phyloP scores from a whole-genome alignment of 164 flowering plant species.

The Tetracentron sinense region DNA sequence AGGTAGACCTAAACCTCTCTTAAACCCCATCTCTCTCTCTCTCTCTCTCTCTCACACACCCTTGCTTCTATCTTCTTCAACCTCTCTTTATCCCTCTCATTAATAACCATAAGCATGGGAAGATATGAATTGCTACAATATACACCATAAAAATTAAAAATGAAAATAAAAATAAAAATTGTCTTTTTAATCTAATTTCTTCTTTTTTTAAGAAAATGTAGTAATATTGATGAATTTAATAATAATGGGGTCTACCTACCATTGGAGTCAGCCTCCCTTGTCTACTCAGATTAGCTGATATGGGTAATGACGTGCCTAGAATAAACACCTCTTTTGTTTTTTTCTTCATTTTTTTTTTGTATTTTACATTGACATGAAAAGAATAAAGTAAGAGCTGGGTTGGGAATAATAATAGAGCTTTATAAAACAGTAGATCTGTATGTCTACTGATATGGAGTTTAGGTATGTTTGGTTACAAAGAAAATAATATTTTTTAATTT shows the following conservation, averaged over 20 bases:
- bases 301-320: conserved; percentile 14
- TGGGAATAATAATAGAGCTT: no score
- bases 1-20: conserved; percentile 80
- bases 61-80: conserved; percentile 12
- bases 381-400: background rate
- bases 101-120: conserved; percentile 17
- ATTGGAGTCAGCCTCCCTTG: conserved; percentile 11
- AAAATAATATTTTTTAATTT: no score
- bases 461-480: no score
- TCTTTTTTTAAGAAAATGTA: background rate
- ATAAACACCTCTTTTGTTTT: background rate
- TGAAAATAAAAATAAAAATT: no score
- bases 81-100: conserved; percentile 23
- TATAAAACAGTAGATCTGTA: no score
- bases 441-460: no score
- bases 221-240: conserved; percentile 4
- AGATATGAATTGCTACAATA: conserved; percentile 38
- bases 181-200: conserved; percentile 3
- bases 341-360: background rate
- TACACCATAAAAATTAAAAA: conserved; percentile 25
- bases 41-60: conserved; percentile 13
- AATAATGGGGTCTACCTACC: background rate
- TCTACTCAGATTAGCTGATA: background rate
- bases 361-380: no score
- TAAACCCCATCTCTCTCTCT: conserved; percentile 44